Evolutionary conservation across 2,329 filamentous ascomycete genomes (phyloP).

Genomic region (Magnaporthiopsis incrustans): DNA sequence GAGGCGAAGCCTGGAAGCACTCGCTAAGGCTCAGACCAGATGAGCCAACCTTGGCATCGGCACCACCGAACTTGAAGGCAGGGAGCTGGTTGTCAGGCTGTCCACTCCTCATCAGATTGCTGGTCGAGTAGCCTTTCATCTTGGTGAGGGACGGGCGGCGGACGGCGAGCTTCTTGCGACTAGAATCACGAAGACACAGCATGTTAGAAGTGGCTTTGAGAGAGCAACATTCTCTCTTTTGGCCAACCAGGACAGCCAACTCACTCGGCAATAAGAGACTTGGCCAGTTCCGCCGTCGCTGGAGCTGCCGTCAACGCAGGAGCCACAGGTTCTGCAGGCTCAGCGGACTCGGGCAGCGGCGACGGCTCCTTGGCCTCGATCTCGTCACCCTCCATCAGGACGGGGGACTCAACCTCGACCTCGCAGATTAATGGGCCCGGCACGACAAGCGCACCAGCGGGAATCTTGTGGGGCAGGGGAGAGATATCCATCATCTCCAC

Average conservation of each 20-base stretch:
- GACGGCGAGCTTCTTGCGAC: constrained; percentile 58
- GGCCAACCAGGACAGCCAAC: constrained; percentile 18
- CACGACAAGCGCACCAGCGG: not conserved
- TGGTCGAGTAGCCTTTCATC: constrained; percentile 62
- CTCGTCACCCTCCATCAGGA: constrained; percentile 4
- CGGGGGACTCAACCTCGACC: constrained; percentile 3
- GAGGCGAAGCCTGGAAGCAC: constrained; percentile 74
- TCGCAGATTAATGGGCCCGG: constrained; percentile 5
- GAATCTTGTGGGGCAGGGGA: constrained; percentile 75
- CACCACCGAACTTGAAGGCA: constrained; percentile 64
- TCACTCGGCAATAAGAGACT: constrained; percentile 43
- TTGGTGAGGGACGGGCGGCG: constrained; percentile 68
- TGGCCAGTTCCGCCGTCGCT: constrained; percentile 42
- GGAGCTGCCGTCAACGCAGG: constrained; percentile 28
- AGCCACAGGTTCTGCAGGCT: constrained; percentile 32
- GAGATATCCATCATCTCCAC: constrained; percentile 89
- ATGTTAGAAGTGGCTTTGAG: constrained; percentile 15
- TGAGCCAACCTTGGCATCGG: constrained; percentile 27
- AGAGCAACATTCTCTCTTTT: constrained; percentile 8
- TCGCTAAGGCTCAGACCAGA: constrained; percentile 62
- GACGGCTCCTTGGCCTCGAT: constrained; percentile 37
- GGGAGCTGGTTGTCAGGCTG: constrained; percentile 59
- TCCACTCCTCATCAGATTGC: constrained; percentile 54
- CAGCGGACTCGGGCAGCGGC: constrained; percentile 43
- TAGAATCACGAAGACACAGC: constrained; percentile 27